These are phyloP conservation scores for Immersiella caudata DNA, from an alignment of 495 filamentous ascomycete genomes.

Conservation along the genomic window DNA sequence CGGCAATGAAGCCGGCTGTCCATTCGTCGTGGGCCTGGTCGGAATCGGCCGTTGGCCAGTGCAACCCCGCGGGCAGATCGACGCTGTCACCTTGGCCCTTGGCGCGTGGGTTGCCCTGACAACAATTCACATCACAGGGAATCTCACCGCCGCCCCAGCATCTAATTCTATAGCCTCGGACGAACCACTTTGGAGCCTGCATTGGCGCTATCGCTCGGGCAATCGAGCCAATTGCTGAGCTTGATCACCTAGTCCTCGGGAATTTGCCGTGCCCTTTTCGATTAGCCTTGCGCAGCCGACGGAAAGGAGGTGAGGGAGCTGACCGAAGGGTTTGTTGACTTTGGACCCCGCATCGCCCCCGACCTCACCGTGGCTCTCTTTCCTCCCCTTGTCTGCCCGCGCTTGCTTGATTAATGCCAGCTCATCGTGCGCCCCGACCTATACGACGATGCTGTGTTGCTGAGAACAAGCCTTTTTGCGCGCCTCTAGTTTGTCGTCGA, in stretches of 20 bases:
- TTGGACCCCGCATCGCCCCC: background rate
- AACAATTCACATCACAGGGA: slow-evolving; percentile 11
- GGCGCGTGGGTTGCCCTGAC: background rate
- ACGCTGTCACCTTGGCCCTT: background rate
- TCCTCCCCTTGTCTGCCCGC: slow-evolving; percentile 3
- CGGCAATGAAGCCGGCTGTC: background rate
- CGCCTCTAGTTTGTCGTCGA: background rate
- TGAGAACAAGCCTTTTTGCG: background rate
- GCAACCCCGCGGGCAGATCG: background rate
- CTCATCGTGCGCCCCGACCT: slow-evolving; percentile 2
- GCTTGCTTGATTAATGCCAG: slow-evolving; percentile 2
- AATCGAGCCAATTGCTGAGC: background rate
- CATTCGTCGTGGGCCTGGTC: background rate
- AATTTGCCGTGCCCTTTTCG: background rate
- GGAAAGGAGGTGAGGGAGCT: background rate
- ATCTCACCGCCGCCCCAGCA: slow-evolving; percentile 1
- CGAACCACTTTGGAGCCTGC: background rate
- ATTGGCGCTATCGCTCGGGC: background rate
- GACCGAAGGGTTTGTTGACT: slow-evolving; percentile 11
- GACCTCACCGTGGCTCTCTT: background rate
- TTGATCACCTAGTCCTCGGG: background rate
- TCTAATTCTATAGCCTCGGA: background rate
- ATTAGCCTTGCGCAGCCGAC: slow-evolving; percentile 6
- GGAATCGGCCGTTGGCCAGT: background rate
- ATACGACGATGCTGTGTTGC: slow-evolving; percentile 17